Conservation (phyloP, 208 protist genomes). For the Crithidia expoeki region DNA sequence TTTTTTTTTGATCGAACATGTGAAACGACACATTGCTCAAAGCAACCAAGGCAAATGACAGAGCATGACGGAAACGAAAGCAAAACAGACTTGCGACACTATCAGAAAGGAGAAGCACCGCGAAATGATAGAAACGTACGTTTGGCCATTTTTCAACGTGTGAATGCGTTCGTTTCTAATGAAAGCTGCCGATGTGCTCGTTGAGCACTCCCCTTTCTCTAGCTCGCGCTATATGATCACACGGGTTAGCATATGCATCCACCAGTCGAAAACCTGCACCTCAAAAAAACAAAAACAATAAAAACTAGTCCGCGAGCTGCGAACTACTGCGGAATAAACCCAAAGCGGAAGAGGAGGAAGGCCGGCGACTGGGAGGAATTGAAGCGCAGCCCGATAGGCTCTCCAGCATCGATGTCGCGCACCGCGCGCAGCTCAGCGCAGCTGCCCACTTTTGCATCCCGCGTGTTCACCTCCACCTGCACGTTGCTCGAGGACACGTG, state of each 20-base stretch:
- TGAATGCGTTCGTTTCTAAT: no score
- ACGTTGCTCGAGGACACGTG: slow-evolving; percentile 78
- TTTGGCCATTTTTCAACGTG: no score
- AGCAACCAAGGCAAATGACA: not conserved
- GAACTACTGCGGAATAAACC: slow-evolving; percentile 68
- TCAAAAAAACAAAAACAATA: not conserved
- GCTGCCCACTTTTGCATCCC: slow-evolving; percentile 37
- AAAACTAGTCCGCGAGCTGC: not conserved
- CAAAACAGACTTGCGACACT: not conserved
- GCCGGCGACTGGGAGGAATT: slow-evolving; percentile 62
- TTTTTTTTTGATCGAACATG: slow-evolving; percentile 13
- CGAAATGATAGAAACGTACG: no score
- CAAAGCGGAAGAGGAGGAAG: slow-evolving; percentile 82
- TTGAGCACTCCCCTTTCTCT: no score
- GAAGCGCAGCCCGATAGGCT: slow-evolving; percentile 77
- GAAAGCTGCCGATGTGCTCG: no score
- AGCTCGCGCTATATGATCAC: no score
- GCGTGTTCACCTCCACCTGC: slow-evolving; percentile 65
- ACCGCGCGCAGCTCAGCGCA: slow-evolving; percentile 76
- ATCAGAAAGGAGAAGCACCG: not conserved
- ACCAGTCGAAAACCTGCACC: not conserved
- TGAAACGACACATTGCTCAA: not conserved
- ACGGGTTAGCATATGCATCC: no score
- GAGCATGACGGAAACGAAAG: not conserved
- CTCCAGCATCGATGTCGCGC: slow-evolving; percentile 67